Base-by-base conservation (phyloP, 164 flowering plant genomes). In the Macadamia tetraphylla region DNA sequence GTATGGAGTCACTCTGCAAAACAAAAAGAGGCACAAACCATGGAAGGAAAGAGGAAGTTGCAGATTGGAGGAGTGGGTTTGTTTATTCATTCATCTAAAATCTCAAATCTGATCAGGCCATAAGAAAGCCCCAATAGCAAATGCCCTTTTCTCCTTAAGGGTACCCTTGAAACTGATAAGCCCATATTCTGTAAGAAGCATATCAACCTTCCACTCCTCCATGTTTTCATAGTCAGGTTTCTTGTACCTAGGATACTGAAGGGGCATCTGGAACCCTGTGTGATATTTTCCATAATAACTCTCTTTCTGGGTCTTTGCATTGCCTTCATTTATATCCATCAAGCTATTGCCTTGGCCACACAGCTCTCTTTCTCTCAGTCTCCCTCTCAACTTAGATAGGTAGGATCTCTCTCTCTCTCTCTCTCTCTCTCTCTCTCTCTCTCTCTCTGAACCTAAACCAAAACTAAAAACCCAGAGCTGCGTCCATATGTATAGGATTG, bases 201-300 rank as follows among this genome's bases (percentile, higher is more conserved):
- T 40, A n/a, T 77, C 78, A 9, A 80, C 53, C 71, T 55, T 74
- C 75, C 82, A 69, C 56, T 76, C 82, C 51, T 77, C 79, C 83
- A 80, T 77, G 49, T 67, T 71, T 35, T 74, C 70, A 57, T 75
- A 80, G 23, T 78, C 79, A 29, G 58, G 58, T 73, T 74, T 76
- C 35, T 66, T 69, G 77, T 84, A 84, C 32, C 80, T 62, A 3
- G 85, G 87, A 32, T 80, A 84, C 58, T 81, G 83, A 13, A 84
- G 77, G 6, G 87, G 85, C 85, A 84, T 69, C 42, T 74, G 79
- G 62, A 84, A 84, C 18, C 69, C 77, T 23, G 65, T 15, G 7
- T 15, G 9, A 40, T 64, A 58, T 32, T 58, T 65, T 15, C 61
- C 74, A 51, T 60, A 61, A 35, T 52, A 55, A 58, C 7, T 63